Evolutionary conservation across 768 basidiomycete species (phyloP).

Genomic region (Pulveroboletus sp.): DNA sequence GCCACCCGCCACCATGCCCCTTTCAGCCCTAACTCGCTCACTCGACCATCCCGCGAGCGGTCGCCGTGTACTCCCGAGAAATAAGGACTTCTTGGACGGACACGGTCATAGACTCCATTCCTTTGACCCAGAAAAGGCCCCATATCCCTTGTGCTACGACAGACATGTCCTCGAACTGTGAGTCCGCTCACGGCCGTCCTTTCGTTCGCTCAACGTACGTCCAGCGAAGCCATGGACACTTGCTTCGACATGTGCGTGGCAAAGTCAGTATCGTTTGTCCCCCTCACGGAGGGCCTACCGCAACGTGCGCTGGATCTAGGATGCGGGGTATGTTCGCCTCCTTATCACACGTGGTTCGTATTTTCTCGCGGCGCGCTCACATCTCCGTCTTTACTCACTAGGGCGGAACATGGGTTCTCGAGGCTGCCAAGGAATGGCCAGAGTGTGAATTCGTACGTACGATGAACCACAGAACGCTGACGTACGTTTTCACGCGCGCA

Average conservation of each 20-base stretch:
- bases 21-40: constrained; percentile 15
- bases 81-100: constrained; percentile 58
- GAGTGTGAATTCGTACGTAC: constrained; percentile 57
- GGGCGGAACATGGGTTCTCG: constrained; percentile 69
- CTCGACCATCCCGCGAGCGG: constrained; percentile 22
- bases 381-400: constrained; percentile 22
- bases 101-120: constrained; percentile 63
- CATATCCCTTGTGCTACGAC: constrained; percentile 75
- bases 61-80: constrained; percentile 31
- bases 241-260: constrained; percentile 46
- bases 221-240: constrained; percentile 55
- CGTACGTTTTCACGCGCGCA: constrained; percentile 3
- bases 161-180: constrained; percentile 65
- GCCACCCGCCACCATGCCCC: constrained; percentile 23
- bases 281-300: constrained; percentile 50
- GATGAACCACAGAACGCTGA: not conserved
- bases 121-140: constrained; percentile 71
- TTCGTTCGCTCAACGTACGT: constrained; percentile 4
- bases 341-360: too few relatives aligned
- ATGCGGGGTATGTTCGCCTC: constrained; percentile 71
- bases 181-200: constrained; percentile 22
- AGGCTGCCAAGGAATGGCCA: constrained; percentile 70
- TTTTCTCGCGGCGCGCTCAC: not conserved
- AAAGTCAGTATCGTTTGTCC: constrained; percentile 54
- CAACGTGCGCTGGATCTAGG: constrained; percentile 62